Evolutionary conservation across 805 yeast genomes (phyloP).

Genomic region (Saccharomycopsis sp.): DNA sequence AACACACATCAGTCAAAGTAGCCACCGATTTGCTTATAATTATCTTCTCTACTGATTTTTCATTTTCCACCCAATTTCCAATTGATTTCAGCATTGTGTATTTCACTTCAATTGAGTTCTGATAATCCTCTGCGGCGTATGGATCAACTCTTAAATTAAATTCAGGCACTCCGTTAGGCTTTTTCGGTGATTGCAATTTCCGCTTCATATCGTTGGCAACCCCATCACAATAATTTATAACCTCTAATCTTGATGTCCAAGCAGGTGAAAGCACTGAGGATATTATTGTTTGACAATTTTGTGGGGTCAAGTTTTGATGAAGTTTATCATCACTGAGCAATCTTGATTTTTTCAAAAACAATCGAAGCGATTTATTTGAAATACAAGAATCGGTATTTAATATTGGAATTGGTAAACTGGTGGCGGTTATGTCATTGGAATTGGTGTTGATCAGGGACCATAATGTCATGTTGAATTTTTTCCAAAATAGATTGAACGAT

Average conservation of each 20-base stretch:
- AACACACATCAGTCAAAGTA: background rate
- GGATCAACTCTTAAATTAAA: slow-evolving; percentile 9
- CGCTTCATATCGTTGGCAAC: background rate
- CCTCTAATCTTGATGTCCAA: slow-evolving; percentile 28
- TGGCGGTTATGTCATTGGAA: no score
- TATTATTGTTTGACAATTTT: background rate
- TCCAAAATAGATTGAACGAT: no score
- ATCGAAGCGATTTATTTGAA: background rate
- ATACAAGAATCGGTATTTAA: background rate
- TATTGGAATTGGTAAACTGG: background rate
- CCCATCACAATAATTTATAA: slow-evolving; percentile 1
- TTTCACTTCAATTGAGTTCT: background rate
- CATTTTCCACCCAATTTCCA: slow-evolving; percentile 7
- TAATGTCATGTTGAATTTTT: no score
- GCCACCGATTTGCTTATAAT: background rate
- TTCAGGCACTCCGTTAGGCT: background rate
- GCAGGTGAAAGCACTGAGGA: slow-evolving; percentile 23
- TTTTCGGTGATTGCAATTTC: background rate
- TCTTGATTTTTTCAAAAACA: slow-evolving; percentile 5
- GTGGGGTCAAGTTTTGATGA: background rate
- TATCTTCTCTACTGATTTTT: slow-evolving; percentile 7
- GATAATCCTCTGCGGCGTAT: slow-evolving; percentile 8
- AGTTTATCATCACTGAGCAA: background rate
- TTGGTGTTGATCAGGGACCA: no score
- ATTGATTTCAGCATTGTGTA: background rate